A percentile compares a stretch with the other conserved stretches of the same genome.
These are phyloP conservation scores for Aspergillus carbonarius DNA, from an alignment of 2,329 filamentous ascomycete species.

Conservation along the genomic window DNA sequence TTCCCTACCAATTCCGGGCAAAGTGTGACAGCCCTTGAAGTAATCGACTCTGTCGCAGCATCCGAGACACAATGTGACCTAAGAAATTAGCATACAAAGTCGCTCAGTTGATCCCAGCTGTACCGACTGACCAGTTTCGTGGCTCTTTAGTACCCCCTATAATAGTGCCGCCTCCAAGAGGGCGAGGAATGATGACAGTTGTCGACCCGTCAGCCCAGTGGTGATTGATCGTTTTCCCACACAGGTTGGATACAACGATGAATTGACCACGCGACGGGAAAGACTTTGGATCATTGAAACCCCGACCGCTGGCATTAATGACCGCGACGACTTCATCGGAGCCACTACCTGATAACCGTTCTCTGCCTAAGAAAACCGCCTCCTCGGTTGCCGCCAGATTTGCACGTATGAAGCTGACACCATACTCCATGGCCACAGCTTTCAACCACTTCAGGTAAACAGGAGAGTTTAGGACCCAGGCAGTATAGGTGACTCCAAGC, in stretches of 20 bases:
- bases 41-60: background rate
- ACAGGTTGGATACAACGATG: background rate
- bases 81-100: background rate
- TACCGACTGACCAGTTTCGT: background rate
- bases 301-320: background rate
- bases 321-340: background rate
- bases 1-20: background rate
- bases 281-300: background rate
- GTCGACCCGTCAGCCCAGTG: constrained; percentile 2
- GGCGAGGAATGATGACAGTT: background rate
- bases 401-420: background rate
- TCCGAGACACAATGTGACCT: background rate
- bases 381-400: background rate
- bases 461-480: background rate
- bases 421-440: background rate
- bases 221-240: background rate
- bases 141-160: background rate
- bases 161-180: background rate
- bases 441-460: background rate
- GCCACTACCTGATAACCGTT: background rate
- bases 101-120: background rate
- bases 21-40: background rate
- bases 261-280: background rate
- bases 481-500: background rate
- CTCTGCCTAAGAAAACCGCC: background rate